Conservation (phyloP, 2,329 filamentous ascomycete species). For the Achaetomium macrosporum region DNA sequence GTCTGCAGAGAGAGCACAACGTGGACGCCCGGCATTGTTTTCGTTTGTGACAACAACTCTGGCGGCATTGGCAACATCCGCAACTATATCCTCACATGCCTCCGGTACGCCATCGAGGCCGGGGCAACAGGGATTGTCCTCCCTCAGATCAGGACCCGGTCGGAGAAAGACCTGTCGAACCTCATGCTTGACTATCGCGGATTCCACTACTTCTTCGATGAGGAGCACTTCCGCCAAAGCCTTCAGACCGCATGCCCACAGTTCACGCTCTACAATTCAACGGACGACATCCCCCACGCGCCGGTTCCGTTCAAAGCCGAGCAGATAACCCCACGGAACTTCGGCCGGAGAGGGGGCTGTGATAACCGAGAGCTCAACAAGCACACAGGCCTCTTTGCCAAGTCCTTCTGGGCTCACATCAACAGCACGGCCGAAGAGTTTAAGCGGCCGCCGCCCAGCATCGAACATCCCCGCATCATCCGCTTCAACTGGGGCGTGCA, state of each 20-base stretch:
- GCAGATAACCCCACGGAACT: slow-evolving; percentile 37
- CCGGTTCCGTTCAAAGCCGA: slow-evolving; percentile 31
- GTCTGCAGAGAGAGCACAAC: slow-evolving; percentile 37
- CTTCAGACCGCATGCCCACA: slow-evolving; percentile 37
- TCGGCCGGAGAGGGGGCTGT: slow-evolving; percentile 35
- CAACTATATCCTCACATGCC: slow-evolving; percentile 45
- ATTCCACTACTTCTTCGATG: slow-evolving; percentile 44
- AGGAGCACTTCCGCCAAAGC: slow-evolving; percentile 37
- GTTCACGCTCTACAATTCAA: slow-evolving; percentile 37
- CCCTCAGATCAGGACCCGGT: slow-evolving; percentile 41
- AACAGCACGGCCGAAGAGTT: slow-evolving; percentile 26
- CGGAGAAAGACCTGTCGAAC: slow-evolving; percentile 36
- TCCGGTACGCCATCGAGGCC: slow-evolving; percentile 44
- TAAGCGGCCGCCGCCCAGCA: slow-evolving; percentile 16
- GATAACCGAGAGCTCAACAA: slow-evolving; percentile 37
- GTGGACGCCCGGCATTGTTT: slow-evolving; percentile 39
- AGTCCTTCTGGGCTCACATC: slow-evolving; percentile 32
- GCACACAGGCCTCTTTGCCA: slow-evolving; percentile 36
- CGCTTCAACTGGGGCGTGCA: slow-evolving; percentile 41
- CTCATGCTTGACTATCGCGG: slow-evolving; percentile 36
- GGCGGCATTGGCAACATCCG: slow-evolving; percentile 47
- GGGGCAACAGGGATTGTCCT: slow-evolving; percentile 42
- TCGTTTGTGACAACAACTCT: slow-evolving; percentile 46
- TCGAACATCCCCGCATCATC: slow-evolving; percentile 33
- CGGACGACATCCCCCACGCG: slow-evolving; percentile 34